Conservation (phyloP, 306 rosid species). For the Ziziphus jujuba region DNA sequence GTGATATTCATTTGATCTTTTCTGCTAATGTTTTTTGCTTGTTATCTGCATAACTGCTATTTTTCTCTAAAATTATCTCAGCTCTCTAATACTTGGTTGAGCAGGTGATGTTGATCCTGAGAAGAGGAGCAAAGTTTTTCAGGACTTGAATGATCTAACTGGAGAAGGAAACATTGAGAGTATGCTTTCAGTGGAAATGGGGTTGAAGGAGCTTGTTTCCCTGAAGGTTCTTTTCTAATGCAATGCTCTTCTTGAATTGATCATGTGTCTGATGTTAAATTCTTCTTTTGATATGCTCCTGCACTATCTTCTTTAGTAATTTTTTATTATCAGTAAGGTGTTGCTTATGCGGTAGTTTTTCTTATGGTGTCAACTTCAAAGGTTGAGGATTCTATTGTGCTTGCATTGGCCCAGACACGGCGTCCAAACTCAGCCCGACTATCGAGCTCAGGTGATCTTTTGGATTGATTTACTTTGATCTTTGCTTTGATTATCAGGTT, state of each 20-base stretch:
- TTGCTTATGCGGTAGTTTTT: slow-evolving; percentile 11
- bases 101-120: slow-evolving; percentile 71
- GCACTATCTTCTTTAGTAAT: slow-evolving; percentile 15
- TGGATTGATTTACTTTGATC: background rate
- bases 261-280: background rate
- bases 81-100: slow-evolving; percentile 30
- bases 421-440: slow-evolving; percentile 81
- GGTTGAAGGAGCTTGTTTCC: slow-evolving; percentile 85
- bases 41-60: background rate
- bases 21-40: slow-evolving; percentile 7
- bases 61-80: background rate
- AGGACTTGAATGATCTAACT: slow-evolving; percentile 78
- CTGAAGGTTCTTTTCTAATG: slow-evolving; percentile 62
- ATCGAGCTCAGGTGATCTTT: slow-evolving; percentile 56
- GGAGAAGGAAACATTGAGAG: slow-evolving; percentile 98
- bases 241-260: slow-evolving; percentile 22
- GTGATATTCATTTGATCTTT: slow-evolving; percentile 31
- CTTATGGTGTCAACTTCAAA: slow-evolving; percentile 21
- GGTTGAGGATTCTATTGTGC: slow-evolving; percentile 93
- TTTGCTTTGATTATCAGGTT: background rate
- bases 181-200: slow-evolving; percentile 98
- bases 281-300: slow-evolving; percentile 21
- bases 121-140: slow-evolving; percentile 65
- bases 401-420: slow-evolving; percentile 78
- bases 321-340: slow-evolving; percentile 7